Evolutionary conservation across 1,284 basidiomycete species (phyloP), one percentile per base, ranked within the genome.

Genomic region (Ganoderma sinense): DNA sequence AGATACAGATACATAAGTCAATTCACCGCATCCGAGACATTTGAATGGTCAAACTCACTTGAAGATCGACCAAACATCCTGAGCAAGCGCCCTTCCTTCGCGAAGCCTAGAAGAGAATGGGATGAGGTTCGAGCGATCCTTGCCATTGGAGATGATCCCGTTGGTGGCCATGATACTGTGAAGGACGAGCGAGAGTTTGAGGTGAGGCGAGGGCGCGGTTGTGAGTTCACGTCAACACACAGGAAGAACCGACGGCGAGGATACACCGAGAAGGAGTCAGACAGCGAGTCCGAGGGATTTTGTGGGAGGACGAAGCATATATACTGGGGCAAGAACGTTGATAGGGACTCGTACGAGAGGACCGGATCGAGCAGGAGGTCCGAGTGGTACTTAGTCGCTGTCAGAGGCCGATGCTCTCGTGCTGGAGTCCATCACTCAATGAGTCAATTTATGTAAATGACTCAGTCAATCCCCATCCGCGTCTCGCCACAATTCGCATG

Each of bases 21-120:
- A 45, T 74, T 71, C 45, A 76, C 26, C 23, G 13, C 45, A 26
- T 2, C 20, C 48, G 10, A 11, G 23, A 14, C 48, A 26, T 51
- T 23, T 3, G 23, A 51, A 51, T 71, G 29, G 53, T 45, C 14
- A 61, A 66, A 84, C 88, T 75, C 76, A 96, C 95, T 95, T 96
- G 89, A 90, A 97, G 79, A 97, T 95, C 3, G 94, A 94, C 95
- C 95, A 97, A 41, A 97, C 95, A 82, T 97, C 95, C 80, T 92
- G 88, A 13, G 88, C 90, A 48, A 95, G 81, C 1, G 94, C 93
- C 48, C 93, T 86, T 26, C 94, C 94, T 51, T 93, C 90, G 73
- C 80, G 83, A 71, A 95, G 83, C 62, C 93, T 87, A 1, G 89
- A 90, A 1, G 93, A 91, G 78, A 89, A 88, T 2, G 88, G 84